Base-by-base conservation (phyloP, 352 stramenopile species). In the Globisporangium emineosum region DNA sequence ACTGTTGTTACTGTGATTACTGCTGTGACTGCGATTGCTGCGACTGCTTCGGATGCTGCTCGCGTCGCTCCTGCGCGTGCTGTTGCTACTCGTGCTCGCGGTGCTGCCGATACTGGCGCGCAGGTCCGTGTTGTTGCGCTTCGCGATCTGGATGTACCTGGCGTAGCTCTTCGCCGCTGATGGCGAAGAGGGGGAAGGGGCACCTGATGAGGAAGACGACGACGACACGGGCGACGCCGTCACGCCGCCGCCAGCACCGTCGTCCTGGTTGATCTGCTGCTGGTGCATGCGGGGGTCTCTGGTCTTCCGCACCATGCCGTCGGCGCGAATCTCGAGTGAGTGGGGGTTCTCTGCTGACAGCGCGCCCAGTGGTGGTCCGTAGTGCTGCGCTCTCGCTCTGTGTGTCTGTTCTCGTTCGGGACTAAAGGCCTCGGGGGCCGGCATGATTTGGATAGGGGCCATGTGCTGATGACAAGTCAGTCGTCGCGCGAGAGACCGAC, bases 41-140 rank as follows among this genome's bases (percentile, higher is more conserved):
- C 30, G n/a, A 15, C 10, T 56, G 9, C 30, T 51, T 42, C 45
- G 43, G n/a, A n/a, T 33, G 21, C 56, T 60, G 40, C 64, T 60
- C n/a, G 35, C 15, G 58, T 60, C 42, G 57, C 64, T 69, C 25
- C 19, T 19, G 35, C 45, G 50, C 21, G 65, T 67, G 51, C 65
- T 70, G 58, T 43, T 70, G 47, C 50, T 67, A n/a, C 54, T 62
- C 17, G 60, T 70, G 43, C 65, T 70, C 49, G 63, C 50, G 2
- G 63, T 68, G 63, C 56, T 64, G 29, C 56, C 27, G 12, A 45
- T 51, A 49, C 63, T 68, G n/a, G 37, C 35, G 63, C 63, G 63
- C 32, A 43, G 62, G 25, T 67, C 37, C 23, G n/a, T 37, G 42
- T 33, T 51, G 21, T 29, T 52, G 30, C 25, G 57, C 56, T 68